A percentile compares a stretch with the other conserved stretches of the same genome.
These are phyloP conservation scores for Amylocystis lapponica DNA, from an alignment of 768 basidiomycete genomes.

Conservation along the genomic window DNA sequence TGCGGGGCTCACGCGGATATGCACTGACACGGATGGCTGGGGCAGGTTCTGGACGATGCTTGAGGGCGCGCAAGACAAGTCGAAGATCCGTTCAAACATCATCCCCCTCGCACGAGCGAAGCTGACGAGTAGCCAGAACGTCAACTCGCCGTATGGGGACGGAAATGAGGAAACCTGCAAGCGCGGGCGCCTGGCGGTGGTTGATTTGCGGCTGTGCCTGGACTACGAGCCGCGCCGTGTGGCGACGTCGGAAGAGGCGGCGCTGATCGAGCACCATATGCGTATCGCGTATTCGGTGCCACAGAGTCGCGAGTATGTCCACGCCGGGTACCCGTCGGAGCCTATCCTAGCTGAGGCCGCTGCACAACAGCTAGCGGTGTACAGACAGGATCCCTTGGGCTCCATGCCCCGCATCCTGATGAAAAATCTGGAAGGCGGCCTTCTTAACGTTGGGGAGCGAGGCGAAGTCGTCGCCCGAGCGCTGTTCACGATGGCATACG, in stretches of 20 bases:
- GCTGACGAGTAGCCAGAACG: not conserved
- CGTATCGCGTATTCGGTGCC: conserved; percentile 23
- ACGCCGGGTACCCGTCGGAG: conserved; percentile 29
- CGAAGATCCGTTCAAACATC: no score
- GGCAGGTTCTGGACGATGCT: conserved; percentile 7
- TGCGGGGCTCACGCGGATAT: not conserved
- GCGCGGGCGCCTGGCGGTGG: conserved; percentile 9
- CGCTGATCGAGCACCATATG: conserved; percentile 24
- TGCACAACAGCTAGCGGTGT: conserved; percentile 7
- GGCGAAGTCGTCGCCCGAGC: conserved; percentile 23
- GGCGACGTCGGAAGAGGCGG: conserved; percentile 2
- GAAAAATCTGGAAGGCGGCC: not conserved
- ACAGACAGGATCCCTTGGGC: not conserved
- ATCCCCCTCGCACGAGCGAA: conserved; percentile 3
- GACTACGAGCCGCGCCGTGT: not conserved
- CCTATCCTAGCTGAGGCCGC: conserved; percentile 30
- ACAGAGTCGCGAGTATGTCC: conserved; percentile 16
- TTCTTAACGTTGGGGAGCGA: conserved; percentile 6
- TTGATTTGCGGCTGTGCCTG: not conserved
- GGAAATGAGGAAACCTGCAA: not conserved
- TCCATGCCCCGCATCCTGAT: not conserved
- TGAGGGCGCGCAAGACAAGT: not conserved
- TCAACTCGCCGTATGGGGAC: not conserved
- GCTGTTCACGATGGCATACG: conserved; percentile 21
- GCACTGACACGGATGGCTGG: not conserved